Evolutionary conservation across 495 filamentous ascomycete species (phyloP).

Genomic region (Neurospora sublineolata): DNA sequence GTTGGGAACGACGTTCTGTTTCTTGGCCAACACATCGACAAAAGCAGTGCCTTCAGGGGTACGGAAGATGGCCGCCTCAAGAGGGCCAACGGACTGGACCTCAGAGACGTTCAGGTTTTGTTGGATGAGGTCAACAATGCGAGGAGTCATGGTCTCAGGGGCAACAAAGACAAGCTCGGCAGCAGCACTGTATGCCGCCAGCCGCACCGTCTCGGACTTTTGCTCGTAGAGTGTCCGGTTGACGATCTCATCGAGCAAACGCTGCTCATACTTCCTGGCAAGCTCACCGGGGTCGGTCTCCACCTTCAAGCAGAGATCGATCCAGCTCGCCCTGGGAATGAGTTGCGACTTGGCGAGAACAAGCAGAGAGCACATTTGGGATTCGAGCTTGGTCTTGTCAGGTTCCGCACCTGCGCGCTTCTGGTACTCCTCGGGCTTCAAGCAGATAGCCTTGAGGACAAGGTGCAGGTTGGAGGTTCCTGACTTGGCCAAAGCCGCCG

Average conservation of each 20-base stretch:
- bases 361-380: slow-evolving; percentile 60
- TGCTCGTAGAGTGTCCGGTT: slow-evolving; percentile 34
- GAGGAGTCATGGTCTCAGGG: slow-evolving; percentile 66
- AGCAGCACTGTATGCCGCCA: slow-evolving; percentile 66
- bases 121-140: slow-evolving; percentile 60
- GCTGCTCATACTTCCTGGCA: slow-evolving; percentile 40
- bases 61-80: slow-evolving; percentile 81
- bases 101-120: slow-evolving; percentile 56
- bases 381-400: slow-evolving; percentile 36
- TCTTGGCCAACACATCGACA: slow-evolving; percentile 78
- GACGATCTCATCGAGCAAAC: slow-evolving; percentile 38
- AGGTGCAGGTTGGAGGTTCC: slow-evolving; percentile 47
- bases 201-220: slow-evolving; percentile 38
- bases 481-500: slow-evolving; percentile 56
- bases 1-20: slow-evolving; percentile 54
- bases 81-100: slow-evolving; percentile 59
- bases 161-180: slow-evolving; percentile 91
- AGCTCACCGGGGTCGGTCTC: slow-evolving; percentile 74
- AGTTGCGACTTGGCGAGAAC: slow-evolving; percentile 69
- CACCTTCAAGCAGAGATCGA: slow-evolving; percentile 66
- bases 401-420: slow-evolving; percentile 25
- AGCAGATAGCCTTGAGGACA: slow-evolving; percentile 62
- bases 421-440: slow-evolving; percentile 30
- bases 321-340: slow-evolving; percentile 73
- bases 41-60: slow-evolving; percentile 80